phyloP scores from a whole-genome alignment of 768 basidiomycete genomes.

The Suillus variegatus region DNA sequence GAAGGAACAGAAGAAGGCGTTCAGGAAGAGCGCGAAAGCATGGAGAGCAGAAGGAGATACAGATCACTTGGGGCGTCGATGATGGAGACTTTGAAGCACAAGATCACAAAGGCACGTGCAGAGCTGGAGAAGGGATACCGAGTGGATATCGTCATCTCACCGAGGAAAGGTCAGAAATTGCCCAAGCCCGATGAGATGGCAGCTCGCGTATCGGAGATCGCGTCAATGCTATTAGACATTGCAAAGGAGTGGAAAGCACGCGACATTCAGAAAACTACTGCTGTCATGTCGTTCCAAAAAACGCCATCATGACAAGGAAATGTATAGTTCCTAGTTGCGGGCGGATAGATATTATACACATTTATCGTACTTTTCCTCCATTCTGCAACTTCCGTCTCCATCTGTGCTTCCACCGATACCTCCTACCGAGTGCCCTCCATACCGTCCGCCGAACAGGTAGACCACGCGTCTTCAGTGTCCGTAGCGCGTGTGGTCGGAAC shows the following conservation, averaged over 20 bases:
- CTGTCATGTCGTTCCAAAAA: conserved; percentile 47
- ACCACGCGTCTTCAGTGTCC: conserved; percentile 33
- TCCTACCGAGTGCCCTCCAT: conserved; percentile 24
- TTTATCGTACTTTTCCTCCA: conserved; percentile 28
- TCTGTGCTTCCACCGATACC: conserved; percentile 20
- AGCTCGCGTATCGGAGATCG: conserved; percentile 44
- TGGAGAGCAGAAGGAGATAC: conserved; percentile 61
- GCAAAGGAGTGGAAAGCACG: conserved; percentile 55
- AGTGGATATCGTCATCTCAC: conserved; percentile 56
- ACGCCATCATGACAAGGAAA: conserved; percentile 14
- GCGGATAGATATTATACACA: conserved; percentile 24
- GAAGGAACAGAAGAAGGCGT: conserved; percentile 37
- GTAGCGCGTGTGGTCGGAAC: conserved; percentile 27
- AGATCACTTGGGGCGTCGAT: conserved; percentile 68
- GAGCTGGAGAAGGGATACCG: conserved; percentile 61
- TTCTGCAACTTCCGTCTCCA: conserved; percentile 14
- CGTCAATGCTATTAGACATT: conserved; percentile 46
- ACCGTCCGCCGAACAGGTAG: conserved; percentile 31
- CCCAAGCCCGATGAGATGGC: conserved; percentile 42
- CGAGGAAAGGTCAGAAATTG: conserved; percentile 46
- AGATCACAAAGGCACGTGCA: conserved; percentile 56
- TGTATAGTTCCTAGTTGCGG: neutral
- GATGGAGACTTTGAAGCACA: conserved; percentile 63
- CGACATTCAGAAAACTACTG: conserved; percentile 39
- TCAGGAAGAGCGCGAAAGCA: conserved; percentile 29